A percentile compares a stretch with the other conserved stretches of the same genome.
Evolutionary conservation across 495 filamentous ascomycete genomes (phyloP).

Genomic region (Hypomontagnella monticulosa): DNA sequence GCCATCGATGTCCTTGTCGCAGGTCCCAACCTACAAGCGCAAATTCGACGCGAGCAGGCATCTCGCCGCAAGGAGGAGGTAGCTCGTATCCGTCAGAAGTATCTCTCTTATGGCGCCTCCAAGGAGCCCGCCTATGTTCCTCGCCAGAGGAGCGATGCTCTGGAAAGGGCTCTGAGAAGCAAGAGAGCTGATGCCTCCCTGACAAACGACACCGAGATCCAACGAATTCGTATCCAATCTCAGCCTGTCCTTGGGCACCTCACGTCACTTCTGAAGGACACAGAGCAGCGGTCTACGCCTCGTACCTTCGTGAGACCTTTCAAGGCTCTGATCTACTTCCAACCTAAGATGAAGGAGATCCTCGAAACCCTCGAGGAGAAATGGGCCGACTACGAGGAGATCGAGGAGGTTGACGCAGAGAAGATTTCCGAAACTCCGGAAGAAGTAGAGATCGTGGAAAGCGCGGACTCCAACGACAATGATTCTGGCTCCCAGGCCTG

Average conservation of each 20-base stretch:
- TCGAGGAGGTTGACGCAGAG: conserved; percentile 35
- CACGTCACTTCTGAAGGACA: conserved; percentile 40
- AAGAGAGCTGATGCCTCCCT: conserved; percentile 41
- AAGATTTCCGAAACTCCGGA: conserved; percentile 26
- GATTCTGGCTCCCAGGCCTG: conserved; percentile 13
- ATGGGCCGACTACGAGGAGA: conserved; percentile 47
- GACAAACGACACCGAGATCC: conserved; percentile 39
- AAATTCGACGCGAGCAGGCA: conserved; percentile 47
- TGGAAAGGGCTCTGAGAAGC: conserved; percentile 28
- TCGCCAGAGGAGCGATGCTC: conserved; percentile 18
- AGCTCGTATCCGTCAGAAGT: conserved; percentile 43
- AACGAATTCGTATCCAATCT: conserved; percentile 54
- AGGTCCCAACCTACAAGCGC: conserved; percentile 42
- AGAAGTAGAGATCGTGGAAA: conserved; percentile 38
- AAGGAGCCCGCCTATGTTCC: conserved; percentile 21
- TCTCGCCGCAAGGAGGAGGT: conserved; percentile 43
- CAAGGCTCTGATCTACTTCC: conserved; percentile 51
- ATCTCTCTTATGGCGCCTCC: conserved; percentile 30
- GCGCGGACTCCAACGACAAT: conserved; percentile 29
- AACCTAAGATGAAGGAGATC: conserved; percentile 48
- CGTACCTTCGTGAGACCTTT: conserved; percentile 53
- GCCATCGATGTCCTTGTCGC: conserved; percentile 49
- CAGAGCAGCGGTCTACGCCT: conserved; percentile 37
- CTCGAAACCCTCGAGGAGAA: conserved; percentile 50
- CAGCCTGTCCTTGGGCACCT: conserved; percentile 46